Base-by-base conservation (phyloP, 2,329 filamentous ascomycete genomes). In the Trichoderma afroharzianum region DNA sequence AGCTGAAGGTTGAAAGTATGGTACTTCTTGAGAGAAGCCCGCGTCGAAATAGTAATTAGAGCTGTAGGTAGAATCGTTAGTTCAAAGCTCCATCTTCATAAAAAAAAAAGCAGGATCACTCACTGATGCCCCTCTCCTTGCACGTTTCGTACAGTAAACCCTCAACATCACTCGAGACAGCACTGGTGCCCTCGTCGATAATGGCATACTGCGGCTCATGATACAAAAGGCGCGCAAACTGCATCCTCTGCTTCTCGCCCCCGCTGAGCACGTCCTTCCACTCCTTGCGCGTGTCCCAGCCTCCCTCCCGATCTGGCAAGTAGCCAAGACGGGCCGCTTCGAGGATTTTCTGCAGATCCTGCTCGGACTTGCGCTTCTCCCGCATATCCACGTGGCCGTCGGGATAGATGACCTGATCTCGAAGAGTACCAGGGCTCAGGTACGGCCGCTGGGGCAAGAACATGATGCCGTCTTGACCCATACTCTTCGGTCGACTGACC, bases 191-290 rank as follows among this genome's bases (percentile, higher is more conserved):
- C 81, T 99, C 96, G 74, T 99, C 96, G 71, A 99, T 90, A 77
- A 99, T 94, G 2, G 94, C 96, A 79, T 97, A 99, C 72, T 92
- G 87, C 18, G 96, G 96, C 83, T 98, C 95, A 78, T 99, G 96
- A 78, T 99, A 99, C 53, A 98, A 84, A 63, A 99, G 81, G 58
- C 96, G 86, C 4, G 97, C 95, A 77, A 99, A 94, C 0, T 90
- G 94, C 88, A 99, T 93, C 26, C 96, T 87, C 83, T 99, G 96
- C 84, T 99, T 99, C 86, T 99, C 96, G 14, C 96, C 96, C 50
- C 96, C 96, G 74, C 92, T 95, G n/a, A 99, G 86, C 5, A 99
- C 94, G 76, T 98, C 95, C 83, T 98, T 98, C 96, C 96, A 99
- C 79, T 97, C 95, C 82, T 99, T 98, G 71, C 94, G 89, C 5